These are phyloP conservation scores for Apiotrichum porosum DNA, from an alignment of 1,284 basidiomycete species.

Conservation along the genomic window DNA sequence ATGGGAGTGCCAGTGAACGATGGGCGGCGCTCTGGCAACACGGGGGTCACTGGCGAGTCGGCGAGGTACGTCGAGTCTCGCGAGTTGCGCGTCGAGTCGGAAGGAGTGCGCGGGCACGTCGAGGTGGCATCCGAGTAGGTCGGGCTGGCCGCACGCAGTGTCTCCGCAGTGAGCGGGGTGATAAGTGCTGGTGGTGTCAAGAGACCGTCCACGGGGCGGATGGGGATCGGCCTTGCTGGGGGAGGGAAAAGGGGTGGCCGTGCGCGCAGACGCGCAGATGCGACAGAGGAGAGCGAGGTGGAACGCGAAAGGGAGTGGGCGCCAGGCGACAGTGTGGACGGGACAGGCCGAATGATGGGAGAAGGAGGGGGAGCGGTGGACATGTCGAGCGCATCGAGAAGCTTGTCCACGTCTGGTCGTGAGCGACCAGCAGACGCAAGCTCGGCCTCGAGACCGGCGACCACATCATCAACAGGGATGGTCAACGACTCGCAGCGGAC, in stretches of 20 bases:
- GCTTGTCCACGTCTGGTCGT: background rate
- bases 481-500: conserved; percentile 27
- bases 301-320: too few relatives aligned
- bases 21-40: conserved; percentile 1
- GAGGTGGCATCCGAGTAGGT: conserved; percentile 33
- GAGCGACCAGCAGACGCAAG: background rate
- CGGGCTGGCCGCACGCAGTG: conserved; percentile 21
- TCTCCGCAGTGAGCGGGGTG: conserved; percentile 13
- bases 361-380: background rate
- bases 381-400: conserved; percentile 10
- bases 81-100: conserved; percentile 24
- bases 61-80: conserved; percentile 14
- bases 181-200: background rate
- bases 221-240: conserved; percentile 9
- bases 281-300: background rate
- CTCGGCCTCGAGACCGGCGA: background rate
- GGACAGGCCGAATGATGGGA: background rate
- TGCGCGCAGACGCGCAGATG: background rate
- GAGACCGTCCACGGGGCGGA: conserved; percentile 2
- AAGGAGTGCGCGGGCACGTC: conserved; percentile 28
- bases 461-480: too few relatives aligned
- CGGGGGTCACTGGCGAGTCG: background rate
- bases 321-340: background rate
- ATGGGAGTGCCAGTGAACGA: conserved; percentile 4
- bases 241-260: conserved; percentile 13